phyloP scores from a whole-genome alignment of 2,329 filamentous ascomycete genomes.

The Tolypocladium paradoxum region DNA sequence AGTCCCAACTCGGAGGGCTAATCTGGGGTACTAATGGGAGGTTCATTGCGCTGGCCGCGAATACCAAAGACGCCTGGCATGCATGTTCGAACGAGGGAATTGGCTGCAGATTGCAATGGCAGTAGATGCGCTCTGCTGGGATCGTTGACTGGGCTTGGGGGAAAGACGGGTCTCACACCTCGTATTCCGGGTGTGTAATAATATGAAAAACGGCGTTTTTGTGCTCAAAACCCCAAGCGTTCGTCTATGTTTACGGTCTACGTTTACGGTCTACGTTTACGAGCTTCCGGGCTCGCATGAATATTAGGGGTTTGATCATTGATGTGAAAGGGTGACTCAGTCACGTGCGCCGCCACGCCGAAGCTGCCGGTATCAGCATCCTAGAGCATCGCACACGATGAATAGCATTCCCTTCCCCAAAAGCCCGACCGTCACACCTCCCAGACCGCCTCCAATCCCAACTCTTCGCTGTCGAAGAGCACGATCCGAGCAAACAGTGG shows the following conservation, averaged over 20 bases:
- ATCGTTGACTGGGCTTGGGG: neutral
- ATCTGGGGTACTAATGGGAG: slow-evolving; percentile 7
- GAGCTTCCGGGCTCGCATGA: neutral
- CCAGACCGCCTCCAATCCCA: neutral
- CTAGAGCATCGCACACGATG: neutral
- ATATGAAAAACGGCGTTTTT: neutral
- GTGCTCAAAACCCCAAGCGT: neutral
- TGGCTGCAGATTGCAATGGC: neutral
- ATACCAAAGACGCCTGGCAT: neutral
- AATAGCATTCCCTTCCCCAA: neutral
- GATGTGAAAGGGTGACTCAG: neutral
- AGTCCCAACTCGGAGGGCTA: slow-evolving; percentile 20
- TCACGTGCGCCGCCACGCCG: neutral
- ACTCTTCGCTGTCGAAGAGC: no score
- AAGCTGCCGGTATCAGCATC: neutral
- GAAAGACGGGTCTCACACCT: neutral
- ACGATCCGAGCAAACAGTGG: neutral
- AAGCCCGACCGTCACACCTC: neutral
- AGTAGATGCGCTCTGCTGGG: neutral
- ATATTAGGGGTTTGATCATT: neutral
- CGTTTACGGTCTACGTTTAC: neutral
- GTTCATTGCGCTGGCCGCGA: neutral
- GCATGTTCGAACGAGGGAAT: neutral
- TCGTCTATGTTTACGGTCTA: neutral
- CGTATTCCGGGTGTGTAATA: neutral